Percentiles rank a stretch among this genome's conserved stretches.
These are phyloP conservation scores for Yamadazyma sp. DNA, from an alignment of 805 yeast species.

Conservation along the genomic window DNA sequence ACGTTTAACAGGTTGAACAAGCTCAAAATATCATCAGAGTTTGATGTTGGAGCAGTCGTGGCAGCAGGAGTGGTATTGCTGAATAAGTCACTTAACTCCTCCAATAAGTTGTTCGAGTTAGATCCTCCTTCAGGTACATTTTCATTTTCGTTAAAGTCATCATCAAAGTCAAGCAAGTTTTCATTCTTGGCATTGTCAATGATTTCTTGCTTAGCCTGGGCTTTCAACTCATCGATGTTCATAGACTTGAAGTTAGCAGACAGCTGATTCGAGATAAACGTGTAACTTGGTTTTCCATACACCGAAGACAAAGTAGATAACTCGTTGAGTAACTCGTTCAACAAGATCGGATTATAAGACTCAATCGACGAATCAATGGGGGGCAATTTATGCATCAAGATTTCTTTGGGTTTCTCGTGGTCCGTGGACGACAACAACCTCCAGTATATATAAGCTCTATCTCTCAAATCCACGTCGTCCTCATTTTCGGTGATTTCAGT, in stretches of 20 bases:
- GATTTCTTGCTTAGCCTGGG: conserved; percentile 74
- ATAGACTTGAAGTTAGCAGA: conserved; percentile 27
- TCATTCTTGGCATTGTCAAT: conserved; percentile 67
- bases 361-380: conserved; percentile 72
- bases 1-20: conserved; percentile 34
- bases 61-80: conserved; percentile 14
- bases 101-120: conserved; percentile 48
- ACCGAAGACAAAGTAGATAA: conserved; percentile 85
- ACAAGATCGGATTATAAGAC: conserved; percentile 62
- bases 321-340: conserved; percentile 70
- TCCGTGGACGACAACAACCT: conserved; percentile 57
- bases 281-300: conserved; percentile 76
- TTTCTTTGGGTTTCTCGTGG: conserved; percentile 44
- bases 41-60: conserved; percentile 9
- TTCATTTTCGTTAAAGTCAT: conserved; percentile 42
- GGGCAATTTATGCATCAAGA: conserved; percentile 66
- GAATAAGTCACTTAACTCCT: conserved; percentile 76
- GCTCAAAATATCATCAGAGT: conserved; percentile 46
- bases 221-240: conserved; percentile 70
- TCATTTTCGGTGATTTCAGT: conserved; percentile 63
- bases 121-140: conserved; percentile 13
- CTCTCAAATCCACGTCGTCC: conserved; percentile 76
- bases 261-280: conserved; percentile 49
- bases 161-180: conserved; percentile 83
- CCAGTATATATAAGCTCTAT: conserved; percentile 79